Conservation (phyloP, 2,329 filamentous ascomycete genomes). For the Metarhizium robertsii region DNA sequence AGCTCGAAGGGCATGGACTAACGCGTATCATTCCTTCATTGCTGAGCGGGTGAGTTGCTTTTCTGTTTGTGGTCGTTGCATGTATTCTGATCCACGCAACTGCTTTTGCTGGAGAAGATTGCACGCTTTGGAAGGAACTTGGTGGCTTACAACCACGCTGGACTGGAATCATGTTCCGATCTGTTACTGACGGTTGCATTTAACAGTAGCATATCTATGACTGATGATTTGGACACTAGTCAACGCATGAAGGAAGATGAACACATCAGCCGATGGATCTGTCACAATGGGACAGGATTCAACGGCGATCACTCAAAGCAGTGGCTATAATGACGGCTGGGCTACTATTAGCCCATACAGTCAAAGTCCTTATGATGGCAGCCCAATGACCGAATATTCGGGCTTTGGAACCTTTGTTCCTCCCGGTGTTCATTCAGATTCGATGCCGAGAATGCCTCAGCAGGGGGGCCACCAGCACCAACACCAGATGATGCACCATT, state of each 20-base stretch:
- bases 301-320: slow-evolving; percentile 19
- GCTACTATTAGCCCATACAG: slow-evolving; percentile 52
- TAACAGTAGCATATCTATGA: neutral
- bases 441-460: slow-evolving; percentile 44
- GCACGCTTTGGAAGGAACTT: neutral
- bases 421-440: slow-evolving; percentile 41
- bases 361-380: slow-evolving; percentile 42
- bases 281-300: slow-evolving; percentile 21
- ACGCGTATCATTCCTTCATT: neutral
- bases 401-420: slow-evolving; percentile 46
- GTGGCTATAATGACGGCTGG: slow-evolving; percentile 38
- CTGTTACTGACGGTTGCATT: neutral
- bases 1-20: slow-evolving; percentile 2
- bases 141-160: neutral
- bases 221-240: neutral
- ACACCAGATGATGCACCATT: slow-evolving; percentile 23
- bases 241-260: slow-evolving; percentile 19
- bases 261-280: slow-evolving; percentile 21
- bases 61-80: too few relatives aligned
- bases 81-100: too few relatives aligned
- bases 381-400: slow-evolving; percentile 56
- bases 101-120: too few relatives aligned
- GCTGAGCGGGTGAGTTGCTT: too few relatives aligned
- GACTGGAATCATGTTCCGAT: neutral
- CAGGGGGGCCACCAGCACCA: slow-evolving; percentile 31